Conservation (phyloP, 1,284 basidiomycete genomes). For the Sporisorium reilianum region DNA sequence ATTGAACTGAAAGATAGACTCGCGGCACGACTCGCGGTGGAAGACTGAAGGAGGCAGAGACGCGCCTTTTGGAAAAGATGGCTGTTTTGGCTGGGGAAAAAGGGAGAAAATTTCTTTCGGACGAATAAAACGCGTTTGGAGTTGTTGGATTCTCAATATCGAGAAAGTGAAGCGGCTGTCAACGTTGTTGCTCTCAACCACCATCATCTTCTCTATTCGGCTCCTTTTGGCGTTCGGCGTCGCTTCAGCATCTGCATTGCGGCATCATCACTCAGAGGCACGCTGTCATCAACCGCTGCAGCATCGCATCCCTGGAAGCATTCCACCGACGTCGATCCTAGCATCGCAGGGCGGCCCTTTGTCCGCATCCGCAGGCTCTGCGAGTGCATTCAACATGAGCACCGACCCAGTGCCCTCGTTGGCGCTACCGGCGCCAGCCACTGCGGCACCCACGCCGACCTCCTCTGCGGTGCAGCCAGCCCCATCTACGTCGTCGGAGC, state of each 20-base stretch:
- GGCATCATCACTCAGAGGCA: not conserved
- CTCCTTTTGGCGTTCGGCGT: conserved; percentile 13
- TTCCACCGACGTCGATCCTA: not conserved
- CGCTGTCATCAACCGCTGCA: not conserved
- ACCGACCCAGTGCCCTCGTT: conserved; percentile 31
- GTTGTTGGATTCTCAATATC: not conserved
- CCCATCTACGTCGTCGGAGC: conserved; percentile 9
- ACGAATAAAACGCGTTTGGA: conserved; percentile 21
- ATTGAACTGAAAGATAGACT: not conserved
- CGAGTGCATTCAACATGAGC: conserved; percentile 19
- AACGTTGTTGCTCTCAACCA: too few species aligned
- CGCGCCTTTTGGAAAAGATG: not conserved
- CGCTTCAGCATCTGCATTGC: conserved; percentile 15
- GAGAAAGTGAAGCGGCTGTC: conserved; percentile 12
- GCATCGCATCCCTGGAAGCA: not conserved
- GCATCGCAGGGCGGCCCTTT: not conserved
- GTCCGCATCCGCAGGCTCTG: conserved; percentile 2
- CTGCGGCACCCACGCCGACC: not conserved
- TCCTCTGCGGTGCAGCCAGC: conserved; percentile 3
- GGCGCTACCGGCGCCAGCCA: conserved; percentile 32
- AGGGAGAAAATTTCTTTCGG: conserved; percentile 20
- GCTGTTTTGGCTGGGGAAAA: too few species aligned
- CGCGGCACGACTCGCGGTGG: conserved; percentile 5
- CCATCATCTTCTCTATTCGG: conserved; percentile 30
- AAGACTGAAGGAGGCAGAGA: not conserved